A percentile compares a stretch with the other conserved stretches of the same genome.
phyloP scores from a whole-genome alignment of 1,284 basidiomycete genomes.

The Paramarasmius palmivorus region DNA sequence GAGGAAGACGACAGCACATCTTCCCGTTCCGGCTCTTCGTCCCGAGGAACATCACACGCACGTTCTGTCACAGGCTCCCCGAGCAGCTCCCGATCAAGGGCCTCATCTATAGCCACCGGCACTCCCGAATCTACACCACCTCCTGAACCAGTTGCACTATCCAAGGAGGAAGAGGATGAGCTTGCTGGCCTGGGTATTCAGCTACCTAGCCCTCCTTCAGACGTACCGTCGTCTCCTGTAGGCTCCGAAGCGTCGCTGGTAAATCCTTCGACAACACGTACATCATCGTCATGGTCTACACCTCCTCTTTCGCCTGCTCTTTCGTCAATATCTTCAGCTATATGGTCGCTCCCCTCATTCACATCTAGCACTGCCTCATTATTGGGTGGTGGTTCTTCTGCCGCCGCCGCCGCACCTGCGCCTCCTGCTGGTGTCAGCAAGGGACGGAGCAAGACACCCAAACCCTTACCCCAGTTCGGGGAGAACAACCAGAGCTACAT shows the following conservation, averaged over 20 bases:
- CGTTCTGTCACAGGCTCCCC: conserved; percentile 20
- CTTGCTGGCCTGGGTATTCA: conserved; percentile 43
- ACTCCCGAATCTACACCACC: not conserved
- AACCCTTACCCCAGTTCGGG: conserved; percentile 42
- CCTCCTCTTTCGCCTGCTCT: conserved; percentile 1
- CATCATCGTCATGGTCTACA: conserved; percentile 10
- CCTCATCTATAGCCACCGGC: not conserved
- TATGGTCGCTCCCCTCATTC: conserved; percentile 12
- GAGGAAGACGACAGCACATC: conserved; percentile 39
- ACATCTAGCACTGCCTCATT: conserved; percentile 9
- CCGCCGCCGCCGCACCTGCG: conserved; percentile 8
- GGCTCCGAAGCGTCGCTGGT: conserved; percentile 28
- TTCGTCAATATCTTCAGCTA: conserved; percentile 4
- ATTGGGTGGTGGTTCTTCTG: conserved; percentile 3
- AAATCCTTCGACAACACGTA: conserved; percentile 23
- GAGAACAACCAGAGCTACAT: conserved; percentile 61
- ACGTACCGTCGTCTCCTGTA: not conserved
- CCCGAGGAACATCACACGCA: conserved; percentile 2
- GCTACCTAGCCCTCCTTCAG: conserved; percentile 28
- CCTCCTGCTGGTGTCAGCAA: conserved; percentile 3
- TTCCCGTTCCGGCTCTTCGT: not conserved
- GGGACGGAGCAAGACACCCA: not conserved
- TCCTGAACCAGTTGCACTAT: conserved; percentile 8
- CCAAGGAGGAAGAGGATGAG: conserved; percentile 42
- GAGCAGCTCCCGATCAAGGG: not conserved